Conservation (phyloP, 768 basidiomycete genomes). For the Mrakia frigida region DNA sequence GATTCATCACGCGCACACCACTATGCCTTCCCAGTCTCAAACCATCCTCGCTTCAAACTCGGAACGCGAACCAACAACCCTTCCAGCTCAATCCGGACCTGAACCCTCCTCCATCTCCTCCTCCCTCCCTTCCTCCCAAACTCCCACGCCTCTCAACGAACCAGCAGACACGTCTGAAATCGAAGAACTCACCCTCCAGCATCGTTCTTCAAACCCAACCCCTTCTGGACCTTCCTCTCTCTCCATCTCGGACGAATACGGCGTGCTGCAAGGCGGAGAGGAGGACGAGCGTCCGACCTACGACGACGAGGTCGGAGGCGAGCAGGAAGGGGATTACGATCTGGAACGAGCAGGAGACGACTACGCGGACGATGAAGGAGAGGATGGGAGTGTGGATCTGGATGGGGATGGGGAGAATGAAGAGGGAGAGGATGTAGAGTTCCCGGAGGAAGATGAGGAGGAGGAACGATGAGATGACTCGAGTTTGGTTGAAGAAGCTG, state of each 20-base stretch:
- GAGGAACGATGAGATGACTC: neutral
- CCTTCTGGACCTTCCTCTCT: neutral
- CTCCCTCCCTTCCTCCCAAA: neutral
- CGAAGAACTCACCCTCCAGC: no score
- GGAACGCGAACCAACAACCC: neutral
- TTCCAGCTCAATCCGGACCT: neutral
- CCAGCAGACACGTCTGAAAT: neutral
- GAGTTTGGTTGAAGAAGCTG: no score
- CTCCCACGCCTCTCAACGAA: neutral
- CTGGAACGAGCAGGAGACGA: neutral
- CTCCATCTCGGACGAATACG: no score
- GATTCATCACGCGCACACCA: neutral
- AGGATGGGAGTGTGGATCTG: slow-evolving; percentile 8
- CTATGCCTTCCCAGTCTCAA: neutral
- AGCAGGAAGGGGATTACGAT: slow-evolving; percentile 23
- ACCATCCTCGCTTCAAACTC: neutral
- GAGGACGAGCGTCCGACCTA: neutral
- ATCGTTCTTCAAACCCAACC: neutral
- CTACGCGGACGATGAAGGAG: slow-evolving; percentile 22
- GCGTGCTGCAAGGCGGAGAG: neutral
- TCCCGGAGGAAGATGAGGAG: neutral
- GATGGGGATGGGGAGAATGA: neutral
- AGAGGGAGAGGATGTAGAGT: neutral
- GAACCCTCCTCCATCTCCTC: neutral
- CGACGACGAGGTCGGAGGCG: slow-evolving; percentile 3